Conservation (phyloP, 2,329 filamentous ascomycete species). For the Fusarium fracticaudum region DNA sequence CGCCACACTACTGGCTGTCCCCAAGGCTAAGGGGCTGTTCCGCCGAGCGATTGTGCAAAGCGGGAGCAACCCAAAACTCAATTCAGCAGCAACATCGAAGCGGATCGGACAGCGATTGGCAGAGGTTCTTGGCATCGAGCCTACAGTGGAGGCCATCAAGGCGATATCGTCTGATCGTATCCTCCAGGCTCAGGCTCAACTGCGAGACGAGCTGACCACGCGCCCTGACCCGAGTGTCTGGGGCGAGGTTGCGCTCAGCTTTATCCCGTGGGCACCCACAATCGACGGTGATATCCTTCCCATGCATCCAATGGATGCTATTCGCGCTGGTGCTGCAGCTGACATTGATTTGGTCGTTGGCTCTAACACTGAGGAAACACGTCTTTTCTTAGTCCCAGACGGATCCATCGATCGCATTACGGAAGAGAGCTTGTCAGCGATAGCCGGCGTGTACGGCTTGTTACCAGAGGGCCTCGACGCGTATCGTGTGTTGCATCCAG, state of each 20-base stretch:
- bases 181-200: background rate
- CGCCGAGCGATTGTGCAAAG: background rate
- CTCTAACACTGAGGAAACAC: background rate
- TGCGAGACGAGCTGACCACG: background rate
- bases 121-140: background rate
- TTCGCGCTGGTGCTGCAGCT: background rate
- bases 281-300: background rate
- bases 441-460: background rate
- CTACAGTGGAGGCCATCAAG: background rate
- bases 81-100: background rate
- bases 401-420: background rate
- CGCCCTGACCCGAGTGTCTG: background rate
- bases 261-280: background rate
- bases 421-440: accelerated
- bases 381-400: background rate
- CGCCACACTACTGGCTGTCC: background rate
- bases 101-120: background rate
- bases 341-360: background rate
- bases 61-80: background rate
- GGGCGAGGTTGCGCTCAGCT: background rate
- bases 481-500: background rate
- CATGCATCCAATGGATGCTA: background rate
- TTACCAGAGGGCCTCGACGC: background rate
- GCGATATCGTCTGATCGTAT: background rate
- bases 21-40: background rate